Conservation (phyloP, 2,329 filamentous ascomycete genomes). For the Paecilomyces formosus region DNA sequence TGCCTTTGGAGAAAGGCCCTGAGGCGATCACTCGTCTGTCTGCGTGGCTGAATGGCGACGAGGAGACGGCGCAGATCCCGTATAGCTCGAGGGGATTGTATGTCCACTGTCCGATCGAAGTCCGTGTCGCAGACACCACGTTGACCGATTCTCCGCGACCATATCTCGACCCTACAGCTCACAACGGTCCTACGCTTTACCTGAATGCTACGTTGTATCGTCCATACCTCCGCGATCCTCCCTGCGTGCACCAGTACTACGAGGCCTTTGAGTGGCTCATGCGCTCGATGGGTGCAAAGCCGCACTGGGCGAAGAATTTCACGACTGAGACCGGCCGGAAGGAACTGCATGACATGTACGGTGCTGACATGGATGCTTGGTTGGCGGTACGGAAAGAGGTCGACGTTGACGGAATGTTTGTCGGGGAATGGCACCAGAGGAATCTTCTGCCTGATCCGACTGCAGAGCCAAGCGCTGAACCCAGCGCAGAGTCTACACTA, state of each 20-base stretch:
- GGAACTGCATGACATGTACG: conserved; percentile 60
- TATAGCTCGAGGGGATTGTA: conserved; percentile 72
- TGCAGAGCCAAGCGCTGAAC: not conserved
- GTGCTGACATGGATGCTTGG: conserved; percentile 59
- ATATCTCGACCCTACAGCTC: conserved; percentile 64
- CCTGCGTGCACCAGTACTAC: conserved; percentile 71
- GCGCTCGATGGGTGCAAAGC: conserved; percentile 71
- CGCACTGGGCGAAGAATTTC: conserved; percentile 95
- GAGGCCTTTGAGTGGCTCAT: conserved; percentile 87
- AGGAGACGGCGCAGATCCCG: conserved; percentile 65
- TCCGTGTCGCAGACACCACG: conserved; percentile 71
- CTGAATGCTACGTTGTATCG: conserved; percentile 86
- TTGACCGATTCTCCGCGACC: conserved; percentile 45
- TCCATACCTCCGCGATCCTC: conserved; percentile 70
- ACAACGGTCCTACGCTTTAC: conserved; percentile 68
- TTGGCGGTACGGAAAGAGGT: conserved; percentile 59
- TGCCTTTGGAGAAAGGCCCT: conserved; percentile 77
- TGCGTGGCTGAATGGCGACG: conserved; percentile 75
- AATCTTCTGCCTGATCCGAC: conserved; percentile 43
- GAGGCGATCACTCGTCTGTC: conserved; percentile 77
- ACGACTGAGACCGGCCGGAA: conserved; percentile 50
- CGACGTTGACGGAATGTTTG: conserved; percentile 79
- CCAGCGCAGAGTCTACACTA: conserved; percentile 9
- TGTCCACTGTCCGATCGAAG: conserved; percentile 85
- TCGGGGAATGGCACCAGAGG: conserved; percentile 81